Conservation (phyloP, 805 yeast genomes). For the Maudiozyma saulgeensis region DNA sequence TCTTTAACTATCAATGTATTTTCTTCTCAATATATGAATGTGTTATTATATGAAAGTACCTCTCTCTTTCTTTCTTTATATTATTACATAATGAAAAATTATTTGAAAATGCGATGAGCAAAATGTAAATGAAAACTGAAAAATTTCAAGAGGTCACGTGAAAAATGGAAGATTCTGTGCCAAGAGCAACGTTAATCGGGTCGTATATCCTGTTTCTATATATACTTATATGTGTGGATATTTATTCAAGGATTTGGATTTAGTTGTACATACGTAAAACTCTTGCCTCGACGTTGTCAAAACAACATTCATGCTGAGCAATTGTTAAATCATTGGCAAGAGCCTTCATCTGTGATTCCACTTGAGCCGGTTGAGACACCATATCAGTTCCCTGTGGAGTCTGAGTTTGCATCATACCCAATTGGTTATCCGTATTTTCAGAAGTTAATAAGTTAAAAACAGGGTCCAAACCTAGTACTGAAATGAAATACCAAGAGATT, state of each 20-base stretch:
- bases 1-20: too few species aligned
- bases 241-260: not conserved
- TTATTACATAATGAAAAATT: too few species aligned
- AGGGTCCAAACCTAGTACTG: slow-evolving; percentile 73
- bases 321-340: slow-evolving; percentile 72
- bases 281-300: slow-evolving; percentile 55
- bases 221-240: too few species aligned
- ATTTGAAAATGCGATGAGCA: not conserved
- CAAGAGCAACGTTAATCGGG: too few species aligned
- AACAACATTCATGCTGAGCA: slow-evolving; percentile 44
- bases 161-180: too few species aligned
- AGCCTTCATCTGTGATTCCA: slow-evolving; percentile 50
- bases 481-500: slow-evolving; percentile 91
- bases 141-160: not conserved
- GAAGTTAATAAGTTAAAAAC: slow-evolving; percentile 58
- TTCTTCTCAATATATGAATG: too few species aligned
- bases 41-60: not conserved
- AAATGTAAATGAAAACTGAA: too few species aligned
- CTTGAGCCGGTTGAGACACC: slow-evolving; percentile 47
- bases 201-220: too few species aligned
- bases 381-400: slow-evolving; percentile 15
- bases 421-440: slow-evolving; percentile 20
- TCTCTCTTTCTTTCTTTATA: not conserved
- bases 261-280: slow-evolving; percentile 26
- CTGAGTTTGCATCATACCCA: slow-evolving; percentile 21